Evolutionary conservation across 2,329 filamentous ascomycete genomes (phyloP).

Genomic region (Verticillium longisporum): DNA sequence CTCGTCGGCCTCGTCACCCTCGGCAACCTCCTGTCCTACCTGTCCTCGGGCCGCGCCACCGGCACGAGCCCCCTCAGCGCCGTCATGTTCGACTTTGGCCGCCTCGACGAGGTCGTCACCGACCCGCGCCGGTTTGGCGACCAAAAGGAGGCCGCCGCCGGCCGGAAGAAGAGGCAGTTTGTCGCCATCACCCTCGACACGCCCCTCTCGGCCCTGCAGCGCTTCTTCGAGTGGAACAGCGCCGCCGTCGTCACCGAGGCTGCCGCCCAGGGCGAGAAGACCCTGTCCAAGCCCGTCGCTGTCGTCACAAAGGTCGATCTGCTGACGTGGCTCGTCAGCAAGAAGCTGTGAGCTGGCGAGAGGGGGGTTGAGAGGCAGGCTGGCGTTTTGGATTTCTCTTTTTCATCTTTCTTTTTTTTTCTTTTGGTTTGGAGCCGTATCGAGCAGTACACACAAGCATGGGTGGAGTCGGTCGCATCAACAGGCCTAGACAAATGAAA

Average conservation of each 20-base stretch:
- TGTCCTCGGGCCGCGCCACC: conserved; percentile 74
- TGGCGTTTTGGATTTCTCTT: background rate
- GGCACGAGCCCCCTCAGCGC: conserved; percentile 68
- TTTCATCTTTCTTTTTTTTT: background rate
- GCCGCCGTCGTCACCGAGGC: conserved; percentile 89
- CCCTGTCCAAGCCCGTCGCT: conserved; percentile 70
- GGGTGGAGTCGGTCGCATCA: conserved; percentile 11
- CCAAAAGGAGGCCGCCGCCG: conserved; percentile 23
- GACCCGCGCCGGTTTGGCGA: conserved; percentile 63
- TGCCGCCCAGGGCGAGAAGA: conserved; percentile 42
- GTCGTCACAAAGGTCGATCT: conserved; percentile 96
- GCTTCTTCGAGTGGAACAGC: conserved; percentile 97
- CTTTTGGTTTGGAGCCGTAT: conserved; percentile 1
- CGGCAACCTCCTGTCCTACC: conserved; percentile 86
- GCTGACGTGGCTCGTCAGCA: conserved; percentile 82
- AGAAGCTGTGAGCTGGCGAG: conserved; percentile 22
- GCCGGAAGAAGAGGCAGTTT: conserved; percentile 58
- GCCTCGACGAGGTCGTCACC: conserved; percentile 83
- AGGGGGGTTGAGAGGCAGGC: background rate
- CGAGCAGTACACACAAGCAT: background rate
- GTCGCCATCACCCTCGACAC: conserved; percentile 94
- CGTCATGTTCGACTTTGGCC: conserved; percentile 95
- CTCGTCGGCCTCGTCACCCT: conserved; percentile 92
- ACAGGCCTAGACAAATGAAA: conserved; percentile 8
- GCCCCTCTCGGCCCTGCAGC: conserved; percentile 71